phyloP scores from a whole-genome alignment of 2,329 filamentous ascomycete species.

The Trichoderma asperellum region DNA sequence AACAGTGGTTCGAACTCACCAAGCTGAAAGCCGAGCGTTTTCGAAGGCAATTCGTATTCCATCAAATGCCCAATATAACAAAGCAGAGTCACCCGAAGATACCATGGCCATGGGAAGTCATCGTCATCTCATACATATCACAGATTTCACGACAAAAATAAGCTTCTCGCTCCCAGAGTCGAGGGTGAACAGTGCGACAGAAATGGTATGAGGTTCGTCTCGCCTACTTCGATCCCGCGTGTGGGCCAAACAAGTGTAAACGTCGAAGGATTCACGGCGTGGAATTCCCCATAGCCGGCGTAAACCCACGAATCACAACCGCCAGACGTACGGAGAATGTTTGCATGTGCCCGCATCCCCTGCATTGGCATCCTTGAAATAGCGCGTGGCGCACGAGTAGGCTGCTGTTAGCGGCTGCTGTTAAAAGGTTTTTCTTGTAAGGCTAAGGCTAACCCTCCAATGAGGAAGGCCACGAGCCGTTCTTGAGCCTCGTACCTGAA shows the following conservation, averaged over 20 bases:
- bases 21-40: background rate
- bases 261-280: constrained; percentile 20
- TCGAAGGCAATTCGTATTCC: background rate
- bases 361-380: constrained; percentile 16
- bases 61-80: background rate
- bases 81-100: background rate
- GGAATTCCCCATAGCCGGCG: background rate
- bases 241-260: background rate
- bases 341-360: constrained; percentile 10
- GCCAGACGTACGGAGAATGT: background rate
- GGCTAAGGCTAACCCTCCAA: constrained; percentile 19
- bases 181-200: constrained; percentile 9
- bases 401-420: background rate
- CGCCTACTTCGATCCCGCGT: constrained; percentile 15
- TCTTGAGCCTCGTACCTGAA: background rate
- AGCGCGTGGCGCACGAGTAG: constrained; percentile 26
- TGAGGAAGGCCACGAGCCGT: background rate
- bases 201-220: constrained; percentile 17
- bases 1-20: background rate
- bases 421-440: constrained; percentile 1
- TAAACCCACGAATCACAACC: background rate
- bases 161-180: background rate
- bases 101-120: background rate
- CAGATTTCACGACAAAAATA: background rate
- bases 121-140: background rate